Evolutionary conservation across 495 filamentous ascomycete species (phyloP).

Genomic region (Penicillium chermesinum): DNA sequence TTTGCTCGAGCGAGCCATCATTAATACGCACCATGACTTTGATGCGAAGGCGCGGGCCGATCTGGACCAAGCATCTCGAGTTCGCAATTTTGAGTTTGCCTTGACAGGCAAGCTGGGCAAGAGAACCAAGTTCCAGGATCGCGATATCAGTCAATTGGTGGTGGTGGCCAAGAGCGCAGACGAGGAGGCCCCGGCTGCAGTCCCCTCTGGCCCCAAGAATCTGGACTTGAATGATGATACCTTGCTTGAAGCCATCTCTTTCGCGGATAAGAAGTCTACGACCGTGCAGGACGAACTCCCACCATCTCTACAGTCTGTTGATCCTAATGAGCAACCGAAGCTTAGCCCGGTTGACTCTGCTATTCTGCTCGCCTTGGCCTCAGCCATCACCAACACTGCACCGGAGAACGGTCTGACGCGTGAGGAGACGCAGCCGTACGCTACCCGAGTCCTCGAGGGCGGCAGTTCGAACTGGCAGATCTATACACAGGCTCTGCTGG

Average conservation of each 20-base stretch:
- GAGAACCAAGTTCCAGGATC: slow-evolving; percentile 87
- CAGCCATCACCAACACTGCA: slow-evolving; percentile 80
- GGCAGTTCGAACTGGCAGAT: slow-evolving; percentile 96
- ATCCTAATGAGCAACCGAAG: slow-evolving; percentile 75
- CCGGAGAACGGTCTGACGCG: slow-evolving; percentile 80
- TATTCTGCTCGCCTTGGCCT: slow-evolving; percentile 75
- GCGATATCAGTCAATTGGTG: slow-evolving; percentile 83
- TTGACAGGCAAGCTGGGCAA: slow-evolving; percentile 85
- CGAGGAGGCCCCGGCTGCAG: slow-evolving; percentile 12
- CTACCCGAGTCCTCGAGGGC: slow-evolving; percentile 78
- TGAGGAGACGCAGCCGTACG: slow-evolving; percentile 90
- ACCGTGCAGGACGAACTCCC: slow-evolving; percentile 55
- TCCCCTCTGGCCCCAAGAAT: slow-evolving; percentile 51
- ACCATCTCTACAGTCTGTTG: slow-evolving; percentile 51
- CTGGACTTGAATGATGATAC: slow-evolving; percentile 89
- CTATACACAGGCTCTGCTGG: slow-evolving; percentile 86
- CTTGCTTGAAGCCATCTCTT: slow-evolving; percentile 78
- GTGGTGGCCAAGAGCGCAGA: slow-evolving; percentile 75
- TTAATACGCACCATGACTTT: slow-evolving; percentile 79
- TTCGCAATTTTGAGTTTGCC: slow-evolving; percentile 71
- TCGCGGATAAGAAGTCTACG: slow-evolving; percentile 49
- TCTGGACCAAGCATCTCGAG: slow-evolving; percentile 56
- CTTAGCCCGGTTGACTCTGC: slow-evolving; percentile 79
- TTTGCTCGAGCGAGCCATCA: slow-evolving; percentile 72
- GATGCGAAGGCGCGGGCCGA: slow-evolving; percentile 70